Evolutionary conservation across 257 asterid genomes (phyloP).

Genomic region (Solanum bulbocastanum): DNA sequence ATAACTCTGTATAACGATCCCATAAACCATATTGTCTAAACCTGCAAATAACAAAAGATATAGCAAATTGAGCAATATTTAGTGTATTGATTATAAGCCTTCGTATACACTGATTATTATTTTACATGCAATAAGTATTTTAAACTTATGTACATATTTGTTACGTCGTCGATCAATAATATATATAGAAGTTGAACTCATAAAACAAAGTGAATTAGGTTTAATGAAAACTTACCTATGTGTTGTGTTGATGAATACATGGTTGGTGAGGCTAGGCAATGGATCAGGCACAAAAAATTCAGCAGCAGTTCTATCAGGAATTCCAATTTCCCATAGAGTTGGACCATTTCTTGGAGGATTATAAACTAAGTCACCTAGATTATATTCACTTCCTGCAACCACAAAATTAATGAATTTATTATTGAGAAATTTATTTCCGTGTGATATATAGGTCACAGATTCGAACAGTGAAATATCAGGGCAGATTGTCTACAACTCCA

Average conservation of each 20-base stretch:
- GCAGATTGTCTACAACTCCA: background rate
- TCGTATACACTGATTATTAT: background rate
- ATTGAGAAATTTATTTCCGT: background rate
- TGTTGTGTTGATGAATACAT: background rate
- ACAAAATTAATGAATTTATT: background rate
- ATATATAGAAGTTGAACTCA: background rate
- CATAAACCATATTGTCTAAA: conserved; percentile 57
- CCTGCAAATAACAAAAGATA: conserved; percentile 5
- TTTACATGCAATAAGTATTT: background rate
- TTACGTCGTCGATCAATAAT: background rate
- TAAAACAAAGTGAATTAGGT: background rate
- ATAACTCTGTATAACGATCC: conserved; percentile 28
- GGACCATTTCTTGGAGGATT: conserved; percentile 49
- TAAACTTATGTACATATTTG: background rate
- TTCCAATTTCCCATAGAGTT: conserved; percentile 74
- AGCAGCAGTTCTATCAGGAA: conserved; percentile 52
- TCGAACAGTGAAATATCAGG: background rate
- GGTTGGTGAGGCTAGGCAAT: conserved; percentile 16
- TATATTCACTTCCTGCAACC: conserved; percentile 13
- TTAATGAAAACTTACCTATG: background rate
- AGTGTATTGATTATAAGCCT: background rate
- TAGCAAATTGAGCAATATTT: background rate
- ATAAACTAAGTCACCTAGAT: conserved; percentile 17
- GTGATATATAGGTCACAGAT: background rate
- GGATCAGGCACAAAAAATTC: conserved; percentile 54